Evolutionary conservation across 495 filamentous ascomycete species (phyloP).

Genomic region (Neurospora africana): DNA sequence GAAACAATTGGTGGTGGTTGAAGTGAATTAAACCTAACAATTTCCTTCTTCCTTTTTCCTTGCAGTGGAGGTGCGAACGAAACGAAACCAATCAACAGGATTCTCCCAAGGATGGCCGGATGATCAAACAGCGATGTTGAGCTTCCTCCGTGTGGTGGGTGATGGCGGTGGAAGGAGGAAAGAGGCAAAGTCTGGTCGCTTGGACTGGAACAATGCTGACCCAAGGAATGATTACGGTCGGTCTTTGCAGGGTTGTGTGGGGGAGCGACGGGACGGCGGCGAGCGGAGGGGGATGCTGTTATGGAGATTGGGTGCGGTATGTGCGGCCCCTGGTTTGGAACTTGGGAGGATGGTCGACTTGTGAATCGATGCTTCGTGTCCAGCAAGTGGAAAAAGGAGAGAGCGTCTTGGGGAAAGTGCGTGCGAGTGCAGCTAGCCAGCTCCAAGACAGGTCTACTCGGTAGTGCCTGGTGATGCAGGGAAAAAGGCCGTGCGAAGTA

Average conservation of each 20-base stretch:
- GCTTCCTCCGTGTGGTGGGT: background rate
- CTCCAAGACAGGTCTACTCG: background rate
- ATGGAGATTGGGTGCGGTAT: background rate
- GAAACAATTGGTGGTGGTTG: constrained; percentile 24
- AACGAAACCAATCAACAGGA: constrained; percentile 32
- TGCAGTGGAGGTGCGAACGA: constrained; percentile 20
- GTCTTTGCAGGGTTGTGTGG: background rate
- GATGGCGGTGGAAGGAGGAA: background rate
- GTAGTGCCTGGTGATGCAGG: constrained; percentile 9
- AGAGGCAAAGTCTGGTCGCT: background rate
- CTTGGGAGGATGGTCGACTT: background rate
- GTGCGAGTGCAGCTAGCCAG: background rate
- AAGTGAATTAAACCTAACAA: constrained; percentile 26
- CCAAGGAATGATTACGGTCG: background rate
- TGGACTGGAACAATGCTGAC: background rate
- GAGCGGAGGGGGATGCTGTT: background rate
- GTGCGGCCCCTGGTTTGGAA: background rate
- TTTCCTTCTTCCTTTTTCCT: background rate
- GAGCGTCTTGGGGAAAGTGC: background rate
- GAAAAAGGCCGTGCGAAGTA: constrained; percentile 5
- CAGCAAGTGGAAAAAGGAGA: background rate
- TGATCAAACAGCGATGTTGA: constrained; percentile 18
- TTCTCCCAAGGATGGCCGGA: constrained; percentile 20
- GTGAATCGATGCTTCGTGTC: background rate
- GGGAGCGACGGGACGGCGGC: background rate